Evolutionary conservation across 371 early-diverging fungal genomes (phyloP), one percentile per base, ranked within the genome.

Genomic region (Rhizopus delemar): DNA sequence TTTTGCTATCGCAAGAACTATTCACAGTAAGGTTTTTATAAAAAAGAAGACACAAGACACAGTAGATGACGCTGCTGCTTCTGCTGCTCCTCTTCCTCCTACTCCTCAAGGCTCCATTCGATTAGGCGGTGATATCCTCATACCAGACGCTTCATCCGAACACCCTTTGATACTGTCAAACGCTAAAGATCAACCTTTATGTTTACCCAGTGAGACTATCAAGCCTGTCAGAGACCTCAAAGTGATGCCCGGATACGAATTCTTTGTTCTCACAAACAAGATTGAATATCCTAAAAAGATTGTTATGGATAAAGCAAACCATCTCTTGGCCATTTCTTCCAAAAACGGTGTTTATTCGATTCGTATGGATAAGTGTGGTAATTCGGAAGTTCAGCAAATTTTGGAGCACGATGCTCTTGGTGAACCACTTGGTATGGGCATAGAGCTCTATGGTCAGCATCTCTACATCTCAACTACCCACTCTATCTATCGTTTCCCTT

Each of bases 341-440:
- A 60, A 46, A 8, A 39, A 71, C 5, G 69, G 65, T 8, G 16
- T 74, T 2, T 71, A 68, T 41, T 76, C 77, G 28, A 54, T 79
- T 6, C 72, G 80, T 35, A 74, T 69, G 65, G 80, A 79, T 49
- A 57, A 67, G 48, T 79, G 80, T 36, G 74, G 77, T 9, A 79
- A 79, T 31, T 38, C 68, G 0, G 63, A 74, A 12, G 52, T 62
- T 34, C 53, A 63, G 11, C 31, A 41, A 0, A 68, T 71, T 31
- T 41, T 76, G 8, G 29, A 41, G 8, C 60, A 58, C 9, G 48
- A 43, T 35, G 28, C 45, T 8, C 45, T 57, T 13, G 68, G 65
- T 32, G 51, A 63, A 31, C 58, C 59, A 6, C 53, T 66, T 8
- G 54, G 49, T 5, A 60, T 68, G 11, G 73, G 78, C 34, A 8